These are phyloP conservation scores for Gossypium anomalum DNA, from an alignment of 345 rosid genomes.

Conservation along the genomic window DNA sequence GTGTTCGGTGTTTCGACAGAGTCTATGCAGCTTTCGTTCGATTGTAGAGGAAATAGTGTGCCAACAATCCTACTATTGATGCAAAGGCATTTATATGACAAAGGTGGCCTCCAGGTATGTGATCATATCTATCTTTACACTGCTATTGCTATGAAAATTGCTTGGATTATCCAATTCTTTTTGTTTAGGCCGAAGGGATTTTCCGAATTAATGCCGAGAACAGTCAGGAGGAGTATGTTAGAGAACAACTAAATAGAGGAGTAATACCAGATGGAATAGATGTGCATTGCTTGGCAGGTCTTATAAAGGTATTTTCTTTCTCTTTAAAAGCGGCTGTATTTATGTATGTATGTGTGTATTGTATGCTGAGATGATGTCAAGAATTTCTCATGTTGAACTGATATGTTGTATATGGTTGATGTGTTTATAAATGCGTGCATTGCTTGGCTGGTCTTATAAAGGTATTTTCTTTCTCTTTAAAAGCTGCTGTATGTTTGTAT, in stretches of 20 bases:
- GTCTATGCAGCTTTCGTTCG: conserved; percentile 94
- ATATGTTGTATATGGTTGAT: conserved; percentile 2
- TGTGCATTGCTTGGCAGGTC: conserved; percentile 93
- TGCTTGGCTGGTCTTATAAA: conserved; percentile 76
- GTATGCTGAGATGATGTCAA: not conserved
- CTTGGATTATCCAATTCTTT: not conserved
- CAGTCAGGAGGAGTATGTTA: conserved; percentile 82
- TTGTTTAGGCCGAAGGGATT: conserved; percentile 83
- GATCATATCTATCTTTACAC: not conserved
- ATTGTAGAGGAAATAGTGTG: conserved; percentile 87
- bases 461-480: conserved; percentile 33
- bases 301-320: conserved; percentile 68
- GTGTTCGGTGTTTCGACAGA: conserved; percentile 97
- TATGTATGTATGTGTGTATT: not conserved
- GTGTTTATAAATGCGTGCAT: not conserved
- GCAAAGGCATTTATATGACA: conserved; percentile 80
- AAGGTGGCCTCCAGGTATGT: conserved; percentile 76
- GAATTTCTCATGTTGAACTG: not conserved
- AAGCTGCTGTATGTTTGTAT: not conserved
- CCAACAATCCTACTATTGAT: conserved; percentile 81
- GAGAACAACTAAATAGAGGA: conserved; percentile 86
- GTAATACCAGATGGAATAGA: conserved; percentile 68
- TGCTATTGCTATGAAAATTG: not conserved
- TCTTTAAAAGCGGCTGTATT: not conserved
- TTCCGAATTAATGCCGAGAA: conserved; percentile 92